Evolutionary conservation across 345 rosid species (phyloP).

Genomic region (Adansonia digitata): DNA sequence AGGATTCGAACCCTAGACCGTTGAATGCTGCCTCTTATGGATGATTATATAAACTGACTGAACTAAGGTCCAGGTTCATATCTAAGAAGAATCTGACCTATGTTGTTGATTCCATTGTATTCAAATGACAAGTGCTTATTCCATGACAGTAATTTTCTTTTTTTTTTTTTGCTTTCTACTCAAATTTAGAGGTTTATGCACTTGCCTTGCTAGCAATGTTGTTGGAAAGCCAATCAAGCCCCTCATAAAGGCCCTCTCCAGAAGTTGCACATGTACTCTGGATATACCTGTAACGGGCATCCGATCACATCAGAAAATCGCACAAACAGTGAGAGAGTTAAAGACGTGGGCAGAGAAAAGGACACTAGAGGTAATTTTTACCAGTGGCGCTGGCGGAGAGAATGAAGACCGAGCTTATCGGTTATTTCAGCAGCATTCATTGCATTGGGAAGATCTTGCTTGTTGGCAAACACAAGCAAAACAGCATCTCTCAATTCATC

Average conservation of each 20-base stretch:
- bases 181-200: not conserved
- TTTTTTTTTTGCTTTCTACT: not conserved
- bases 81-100: not conserved
- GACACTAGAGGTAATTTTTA: conserved; percentile 24
- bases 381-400: conserved; percentile 94
- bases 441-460: conserved; percentile 92
- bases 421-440: conserved; percentile 96
- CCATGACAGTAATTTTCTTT: not conserved
- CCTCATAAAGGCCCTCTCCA: conserved; percentile 85
- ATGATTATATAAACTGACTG: too few relatives aligned
- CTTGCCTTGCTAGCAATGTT: conserved; percentile 60
- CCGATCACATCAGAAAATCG: not conserved
- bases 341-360: not conserved
- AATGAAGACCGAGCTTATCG: too few relatives aligned
- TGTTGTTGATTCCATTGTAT: not conserved
- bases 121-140: not conserved
- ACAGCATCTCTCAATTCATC: conserved; percentile 88
- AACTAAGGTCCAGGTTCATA: too few relatives aligned
- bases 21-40: too few relatives aligned
- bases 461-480: conserved; percentile 87
- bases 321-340: not conserved
- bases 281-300: conserved; percentile 54
- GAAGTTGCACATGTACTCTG: conserved; percentile 82
- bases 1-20: too few relatives aligned
- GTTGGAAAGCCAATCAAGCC: conserved; percentile 86